These are phyloP conservation scores for Hypoxylon fuscum DNA, from an alignment of 495 filamentous ascomycete species.

Conservation along the genomic window DNA sequence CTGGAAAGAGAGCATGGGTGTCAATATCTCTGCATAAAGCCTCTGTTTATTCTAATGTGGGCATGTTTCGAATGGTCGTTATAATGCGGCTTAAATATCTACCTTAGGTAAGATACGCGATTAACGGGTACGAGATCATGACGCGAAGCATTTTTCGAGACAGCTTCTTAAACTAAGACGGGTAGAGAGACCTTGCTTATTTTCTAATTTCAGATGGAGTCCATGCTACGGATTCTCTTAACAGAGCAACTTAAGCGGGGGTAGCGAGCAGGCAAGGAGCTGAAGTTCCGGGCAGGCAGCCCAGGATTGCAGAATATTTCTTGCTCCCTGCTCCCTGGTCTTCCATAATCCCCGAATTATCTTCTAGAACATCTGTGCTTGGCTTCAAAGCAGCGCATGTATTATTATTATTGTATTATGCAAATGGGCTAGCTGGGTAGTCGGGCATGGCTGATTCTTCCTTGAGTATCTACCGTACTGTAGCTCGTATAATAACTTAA, in stretches of 20 bases:
- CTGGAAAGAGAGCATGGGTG: too few species aligned
- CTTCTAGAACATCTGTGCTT: constrained; percentile 12
- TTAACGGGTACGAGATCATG: neutral
- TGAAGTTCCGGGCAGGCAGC: constrained; percentile 11
- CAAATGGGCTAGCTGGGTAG: neutral
- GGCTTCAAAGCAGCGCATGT: neutral
- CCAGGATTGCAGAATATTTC: constrained; percentile 25
- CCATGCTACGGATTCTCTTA: constrained; percentile 27
- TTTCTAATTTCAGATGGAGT: constrained; percentile 16
- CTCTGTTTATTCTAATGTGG: constrained; percentile 8
- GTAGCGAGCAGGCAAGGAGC: too few species aligned
- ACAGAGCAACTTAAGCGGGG: constrained; percentile 35
- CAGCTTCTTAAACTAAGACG: constrained; percentile 7
- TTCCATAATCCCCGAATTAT: constrained; percentile 13
- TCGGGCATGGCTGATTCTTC: too few species aligned
- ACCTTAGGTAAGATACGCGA: too few species aligned
- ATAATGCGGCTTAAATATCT: constrained; percentile 17
- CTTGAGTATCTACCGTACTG: too few species aligned
- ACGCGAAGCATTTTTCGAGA: constrained; percentile 9
- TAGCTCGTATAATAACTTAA: neutral
- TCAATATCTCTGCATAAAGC: too few species aligned
- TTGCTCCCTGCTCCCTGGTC: constrained; percentile 5
- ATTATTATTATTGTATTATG: neutral
- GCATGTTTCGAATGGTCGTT: constrained; percentile 21
- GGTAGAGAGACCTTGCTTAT: constrained; percentile 12